phyloP scores from a whole-genome alignment of 306 rosid genomes.

The Cicer cuneatum region DNA sequence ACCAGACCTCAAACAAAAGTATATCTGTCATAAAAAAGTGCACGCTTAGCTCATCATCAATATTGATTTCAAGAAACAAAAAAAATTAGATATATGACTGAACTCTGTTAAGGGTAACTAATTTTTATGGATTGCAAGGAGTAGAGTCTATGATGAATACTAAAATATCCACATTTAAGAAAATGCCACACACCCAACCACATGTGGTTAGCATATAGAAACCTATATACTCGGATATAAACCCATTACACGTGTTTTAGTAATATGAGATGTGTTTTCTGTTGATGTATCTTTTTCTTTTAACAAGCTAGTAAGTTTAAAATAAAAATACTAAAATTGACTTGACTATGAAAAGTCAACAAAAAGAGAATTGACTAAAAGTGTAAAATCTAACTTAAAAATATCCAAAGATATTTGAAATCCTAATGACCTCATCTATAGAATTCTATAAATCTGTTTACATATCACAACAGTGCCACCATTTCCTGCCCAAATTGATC shows the following conservation, averaged over 20 bases:
- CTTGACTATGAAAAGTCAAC: background rate
- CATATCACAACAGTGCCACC: background rate
- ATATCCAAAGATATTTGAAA: background rate
- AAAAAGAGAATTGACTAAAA: background rate
- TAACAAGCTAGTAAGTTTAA: background rate
- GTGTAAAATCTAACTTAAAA: background rate
- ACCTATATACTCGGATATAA: background rate
- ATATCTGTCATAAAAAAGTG: conserved; percentile 62
- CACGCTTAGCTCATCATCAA: conserved; percentile 37
- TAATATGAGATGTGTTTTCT: background rate
- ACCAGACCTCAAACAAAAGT: conserved; percentile 97
- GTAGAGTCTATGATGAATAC: background rate
- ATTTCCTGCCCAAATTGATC: conserved; percentile 3
- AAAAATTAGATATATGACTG: conserved; percentile 28
- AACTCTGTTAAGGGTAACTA: conserved; percentile 28
- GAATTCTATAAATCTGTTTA: background rate
- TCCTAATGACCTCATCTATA: background rate
- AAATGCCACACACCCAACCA: background rate
- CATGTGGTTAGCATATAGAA: background rate
- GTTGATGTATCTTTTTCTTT: background rate
- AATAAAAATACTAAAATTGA: background rate
- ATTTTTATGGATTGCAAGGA: background rate
- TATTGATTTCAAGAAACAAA: conserved; percentile 36
- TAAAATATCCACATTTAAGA: conserved; percentile 6
- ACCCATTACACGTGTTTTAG: background rate